Evolutionary conservation across 208 protist species (phyloP).

Genomic region (Trypanosoma grayi): DNA sequence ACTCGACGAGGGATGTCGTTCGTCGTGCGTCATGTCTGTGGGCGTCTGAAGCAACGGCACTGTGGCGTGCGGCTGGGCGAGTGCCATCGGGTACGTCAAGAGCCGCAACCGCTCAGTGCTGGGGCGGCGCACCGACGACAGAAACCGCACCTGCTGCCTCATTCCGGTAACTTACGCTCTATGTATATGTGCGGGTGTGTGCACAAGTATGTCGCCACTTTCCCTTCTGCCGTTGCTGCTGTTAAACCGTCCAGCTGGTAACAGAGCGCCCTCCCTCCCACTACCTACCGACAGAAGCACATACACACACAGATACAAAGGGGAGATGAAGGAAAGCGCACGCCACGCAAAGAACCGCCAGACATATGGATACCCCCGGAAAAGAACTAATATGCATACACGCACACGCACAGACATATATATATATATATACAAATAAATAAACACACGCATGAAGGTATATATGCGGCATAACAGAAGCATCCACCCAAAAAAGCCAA

Average conservation of each 20-base stretch:
- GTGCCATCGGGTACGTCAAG: constrained; percentile 72
- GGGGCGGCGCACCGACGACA: background rate
- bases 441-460: background rate
- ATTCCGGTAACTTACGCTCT: background rate
- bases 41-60: constrained; percentile 38
- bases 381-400: background rate
- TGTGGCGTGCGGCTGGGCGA: constrained; percentile 54
- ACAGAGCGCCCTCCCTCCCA: too few species aligned
- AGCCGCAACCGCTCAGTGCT: constrained; percentile 36
- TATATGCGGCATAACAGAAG: background rate
- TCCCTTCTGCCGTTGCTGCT: background rate
- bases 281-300: background rate
- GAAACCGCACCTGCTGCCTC: constrained; percentile 7
- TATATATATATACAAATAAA: constrained; percentile 10
- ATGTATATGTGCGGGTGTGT: background rate
- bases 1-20: background rate
- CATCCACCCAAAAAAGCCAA: background rate
- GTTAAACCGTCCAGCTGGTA: too few species aligned
- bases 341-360: too few species aligned
- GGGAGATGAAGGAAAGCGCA: too few species aligned
- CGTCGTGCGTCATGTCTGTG: background rate
- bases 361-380: background rate
- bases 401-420: constrained; percentile 4
- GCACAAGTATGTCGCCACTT: too few species aligned
- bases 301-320: background rate